Base-by-base conservation (phyloP, 148 eudicot species). In the Fagopyrum homotropicum region DNA sequence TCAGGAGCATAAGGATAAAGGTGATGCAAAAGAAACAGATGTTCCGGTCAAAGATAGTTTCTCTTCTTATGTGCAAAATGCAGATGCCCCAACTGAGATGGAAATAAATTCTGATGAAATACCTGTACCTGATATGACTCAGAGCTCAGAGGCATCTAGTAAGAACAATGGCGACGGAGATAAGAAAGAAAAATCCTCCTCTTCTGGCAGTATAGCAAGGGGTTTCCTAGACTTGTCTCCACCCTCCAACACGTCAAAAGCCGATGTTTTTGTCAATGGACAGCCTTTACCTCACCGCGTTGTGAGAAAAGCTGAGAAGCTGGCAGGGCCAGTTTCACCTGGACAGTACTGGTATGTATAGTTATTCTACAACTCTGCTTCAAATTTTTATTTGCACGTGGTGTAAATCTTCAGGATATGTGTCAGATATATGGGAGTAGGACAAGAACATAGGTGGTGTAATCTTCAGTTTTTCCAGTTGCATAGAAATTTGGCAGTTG, bases 321-420 rank as follows among this genome's bases (percentile, higher is more conserved):
- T 87, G 35, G 95, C 97, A 70, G 98, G 97, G 66, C 82, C 88
- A 4, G 90, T 94, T 75, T 82, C 89, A 78, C 90, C 93, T 17
- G 98, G 98, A 80, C 83, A 85, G 3, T 94, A 91, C 81, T 94
- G 97, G 97, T 94, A 79, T 82, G 74, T 83, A 40, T 72, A 52
- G 19, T 63, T 22, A 12, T 35, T n/a, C 69, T 26, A 22, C 4
- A 35, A 63, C 14, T 35, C 22, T 63, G 40, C 44, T 2, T 63
- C 0, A 22, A 22, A 22, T 22, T 63, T 35, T 35, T 2, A 16
- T 60, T 60, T 60, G 8, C 10, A 60, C 26, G 26, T 22, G 26
- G 26, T 22, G 26, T 22, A 60, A 22, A 17, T 2, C 52, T 49
- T 49, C 52, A 49, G 14, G 15, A 2, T 48, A 48, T 8, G 51